Evolutionary conservation across 2,329 filamentous ascomycete genomes (phyloP).

Genomic region (Oidium heveae): DNA sequence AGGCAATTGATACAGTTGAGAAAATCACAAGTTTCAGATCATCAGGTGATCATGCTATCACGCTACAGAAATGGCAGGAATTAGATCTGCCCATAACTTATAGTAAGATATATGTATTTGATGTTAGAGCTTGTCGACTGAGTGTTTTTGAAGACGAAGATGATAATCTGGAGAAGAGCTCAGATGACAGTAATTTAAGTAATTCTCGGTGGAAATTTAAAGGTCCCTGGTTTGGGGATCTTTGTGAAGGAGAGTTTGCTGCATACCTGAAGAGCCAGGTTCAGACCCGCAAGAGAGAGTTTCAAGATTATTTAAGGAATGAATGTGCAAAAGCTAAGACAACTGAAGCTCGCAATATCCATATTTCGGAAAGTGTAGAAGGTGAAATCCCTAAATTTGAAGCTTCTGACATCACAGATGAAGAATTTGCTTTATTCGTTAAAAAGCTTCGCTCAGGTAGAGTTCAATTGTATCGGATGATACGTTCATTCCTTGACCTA

Average conservation of each 20-base stretch:
- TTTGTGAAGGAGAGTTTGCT: slow-evolving; percentile 34
- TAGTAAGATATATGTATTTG: slow-evolving; percentile 13
- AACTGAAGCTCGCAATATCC: slow-evolving; percentile 9
- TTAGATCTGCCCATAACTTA: slow-evolving; percentile 46
- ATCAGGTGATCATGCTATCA: slow-evolving; percentile 56
- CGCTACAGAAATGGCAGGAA: slow-evolving; percentile 68
- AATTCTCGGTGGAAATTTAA: slow-evolving; percentile 36
- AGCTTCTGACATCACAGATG: slow-evolving; percentile 20
- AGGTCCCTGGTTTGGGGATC: slow-evolving; percentile 39
- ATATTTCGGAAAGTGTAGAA: not conserved
- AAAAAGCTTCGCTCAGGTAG: slow-evolving; percentile 27
- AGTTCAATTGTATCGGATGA: slow-evolving; percentile 23
- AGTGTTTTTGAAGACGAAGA: slow-evolving; percentile 34
- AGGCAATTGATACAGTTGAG: slow-evolving; percentile 60
- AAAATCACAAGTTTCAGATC: slow-evolving; percentile 75
- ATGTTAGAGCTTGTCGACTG: slow-evolving; percentile 9
- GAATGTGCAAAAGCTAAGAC: slow-evolving; percentile 23
- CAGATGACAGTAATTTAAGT: slow-evolving; percentile 14
- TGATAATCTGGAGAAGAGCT: slow-evolving; percentile 15
- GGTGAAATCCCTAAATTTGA: slow-evolving; percentile 2
- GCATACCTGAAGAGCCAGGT: slow-evolving; percentile 28
- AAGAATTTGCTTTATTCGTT: slow-evolving; percentile 25
- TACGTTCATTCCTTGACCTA: slow-evolving; percentile 36
- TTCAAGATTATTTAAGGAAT: slow-evolving; percentile 26
- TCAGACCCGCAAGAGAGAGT: slow-evolving; percentile 25